Base-by-base conservation (phyloP, 2,329 filamentous ascomycete genomes). In the Albifimbria verrucaria region DNA sequence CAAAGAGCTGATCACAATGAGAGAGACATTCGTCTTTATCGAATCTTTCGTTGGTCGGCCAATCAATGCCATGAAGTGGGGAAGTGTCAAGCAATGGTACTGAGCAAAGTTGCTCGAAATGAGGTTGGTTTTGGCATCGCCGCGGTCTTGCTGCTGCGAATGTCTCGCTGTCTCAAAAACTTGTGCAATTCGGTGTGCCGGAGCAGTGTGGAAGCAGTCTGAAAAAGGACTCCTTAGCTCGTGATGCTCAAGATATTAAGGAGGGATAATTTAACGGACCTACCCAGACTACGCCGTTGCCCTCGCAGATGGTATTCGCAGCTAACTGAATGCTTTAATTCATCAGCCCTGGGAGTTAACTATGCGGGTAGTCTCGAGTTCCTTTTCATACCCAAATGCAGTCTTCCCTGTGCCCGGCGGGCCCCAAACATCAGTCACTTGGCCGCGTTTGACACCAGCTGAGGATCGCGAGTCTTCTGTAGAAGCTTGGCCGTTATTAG, bases 371-470 rank as follows among this genome's bases (percentile, higher is more conserved):
- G 4, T 46, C 3, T 10, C 11, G 15, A 23, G 53, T 47, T 17
- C 46, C 17, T 42, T 23, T 46, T 46, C 83, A 72, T 77, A 93
- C 89, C 87, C 89, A 61, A 97, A 75, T 12, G 87, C 79, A 4
- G 91, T 96, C 77, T 96, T 97, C 25, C 92, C 93, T 23, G 83
- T 83, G 2, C 92, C 92, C 9, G 90, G 88, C 11, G 92, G 91
- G 1, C 93, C 93, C 81, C 90, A 96, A 48, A 96, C 74, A 70
- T 97, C 93, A 3, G 89, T 89, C 42, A 96, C 79, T 67, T 91
- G 89, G 15, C 92, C 90, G 52, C 86, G 83, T 55, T 80, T 80
- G 47, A 96, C 76, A 4, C 91, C 92, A 18, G 80, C 78, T 51
- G 55, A 58, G 10, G 49, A 51, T 25, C 45, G 3, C 12, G 57